Conservation (phyloP, 2,329 filamentous ascomycete genomes). For the Tothia fuscella region DNA sequence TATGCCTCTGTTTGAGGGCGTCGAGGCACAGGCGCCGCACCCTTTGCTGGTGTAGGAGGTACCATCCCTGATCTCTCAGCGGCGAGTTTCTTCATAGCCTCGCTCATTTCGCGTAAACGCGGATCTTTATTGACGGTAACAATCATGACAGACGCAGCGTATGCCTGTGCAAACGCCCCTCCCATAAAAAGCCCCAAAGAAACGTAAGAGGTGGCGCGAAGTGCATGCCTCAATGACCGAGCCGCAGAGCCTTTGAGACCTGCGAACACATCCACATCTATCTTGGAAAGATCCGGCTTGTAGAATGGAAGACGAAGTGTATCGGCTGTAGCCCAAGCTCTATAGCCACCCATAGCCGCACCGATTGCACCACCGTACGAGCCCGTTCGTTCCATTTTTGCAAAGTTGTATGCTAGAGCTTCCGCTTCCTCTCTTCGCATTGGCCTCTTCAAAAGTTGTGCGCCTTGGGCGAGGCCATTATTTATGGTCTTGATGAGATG, state of each 20-base stretch:
- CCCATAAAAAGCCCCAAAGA: neutral
- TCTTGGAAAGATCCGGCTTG: neutral
- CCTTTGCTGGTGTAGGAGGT: neutral
- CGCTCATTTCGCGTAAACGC: neutral
- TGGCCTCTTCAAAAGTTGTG: neutral
- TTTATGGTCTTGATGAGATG: neutral
- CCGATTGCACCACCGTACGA: neutral
- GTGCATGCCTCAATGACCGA: neutral
- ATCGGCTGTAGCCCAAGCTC: neutral
- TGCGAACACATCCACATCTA: neutral
- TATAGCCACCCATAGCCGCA: neutral
- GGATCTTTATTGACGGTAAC: constrained; percentile 2
- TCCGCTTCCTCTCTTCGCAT: neutral
- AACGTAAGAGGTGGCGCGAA: neutral
- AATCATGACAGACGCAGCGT: neutral
- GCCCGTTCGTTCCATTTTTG: neutral
- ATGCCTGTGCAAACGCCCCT: neutral
- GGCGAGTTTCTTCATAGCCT: neutral
- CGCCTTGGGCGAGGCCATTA: neutral
- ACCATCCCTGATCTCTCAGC: neutral
- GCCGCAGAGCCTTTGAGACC: neutral
- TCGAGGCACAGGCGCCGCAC: neutral
- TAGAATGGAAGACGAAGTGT: neutral
- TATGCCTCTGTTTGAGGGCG: neutral
- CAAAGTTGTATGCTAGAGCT: neutral